phyloP scores from a whole-genome alignment of 169 alveolate species.

The Miamiensis avidus region DNA sequence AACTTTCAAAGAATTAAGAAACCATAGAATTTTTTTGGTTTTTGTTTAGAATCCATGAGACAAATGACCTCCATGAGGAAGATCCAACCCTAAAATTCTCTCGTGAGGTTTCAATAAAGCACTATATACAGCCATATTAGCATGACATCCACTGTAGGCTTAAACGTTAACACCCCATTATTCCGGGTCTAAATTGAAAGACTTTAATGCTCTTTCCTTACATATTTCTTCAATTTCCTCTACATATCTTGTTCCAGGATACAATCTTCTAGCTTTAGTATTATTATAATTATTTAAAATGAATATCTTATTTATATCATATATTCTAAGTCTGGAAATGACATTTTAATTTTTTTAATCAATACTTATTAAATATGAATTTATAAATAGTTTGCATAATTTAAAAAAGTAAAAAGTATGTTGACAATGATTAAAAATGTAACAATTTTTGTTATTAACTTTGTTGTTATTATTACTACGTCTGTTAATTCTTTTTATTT shows the following conservation, averaged over 20 bases:
- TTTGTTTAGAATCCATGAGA: constrained; percentile 73
- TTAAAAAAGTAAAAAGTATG: neutral
- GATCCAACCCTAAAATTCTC: constrained; percentile 96
- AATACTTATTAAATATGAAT: no score
- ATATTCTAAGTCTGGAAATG: no score
- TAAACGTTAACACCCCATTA: constrained; percentile 99
- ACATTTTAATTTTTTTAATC: no score
- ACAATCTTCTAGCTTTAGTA: constrained; percentile 89
- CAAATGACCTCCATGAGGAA: constrained; percentile 96
- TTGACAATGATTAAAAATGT: neutral
- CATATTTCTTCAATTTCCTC: constrained; percentile 68
- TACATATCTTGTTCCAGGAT: constrained; percentile 64
- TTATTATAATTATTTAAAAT: no score
- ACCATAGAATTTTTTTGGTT: constrained; percentile 91
- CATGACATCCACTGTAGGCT: constrained; percentile 97
- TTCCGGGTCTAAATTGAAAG: constrained; percentile 89
- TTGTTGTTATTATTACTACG: no score
- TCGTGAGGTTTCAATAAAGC: constrained; percentile 95
- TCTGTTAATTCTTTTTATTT: no score
- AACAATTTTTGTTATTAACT: neutral
- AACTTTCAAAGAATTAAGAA: constrained; percentile 92
- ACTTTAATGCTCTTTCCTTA: constrained; percentile 93
- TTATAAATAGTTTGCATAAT: no score
- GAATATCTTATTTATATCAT: no score
- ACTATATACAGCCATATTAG: constrained; percentile 95